Evolutionary conservation across 148 eudicot genomes (phyloP).

Genomic region (Rhododendron ovatum): DNA sequence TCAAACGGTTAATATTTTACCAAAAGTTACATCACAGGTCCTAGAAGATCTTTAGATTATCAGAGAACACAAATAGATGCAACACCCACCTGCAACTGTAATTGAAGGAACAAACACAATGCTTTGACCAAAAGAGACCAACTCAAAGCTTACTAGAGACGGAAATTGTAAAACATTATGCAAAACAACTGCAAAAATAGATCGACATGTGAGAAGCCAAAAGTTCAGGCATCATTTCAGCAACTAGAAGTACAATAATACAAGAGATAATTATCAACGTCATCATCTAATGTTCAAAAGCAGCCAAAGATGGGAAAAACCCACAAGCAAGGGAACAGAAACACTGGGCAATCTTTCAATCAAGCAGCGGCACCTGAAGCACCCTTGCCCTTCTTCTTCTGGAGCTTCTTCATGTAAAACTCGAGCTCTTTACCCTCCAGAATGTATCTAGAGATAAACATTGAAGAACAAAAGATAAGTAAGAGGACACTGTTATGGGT

Average conservation of each 20-base stretch:
- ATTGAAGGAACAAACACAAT: not conserved
- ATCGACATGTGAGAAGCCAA: not conserved
- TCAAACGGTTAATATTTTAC: not conserved
- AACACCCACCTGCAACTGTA: not conserved
- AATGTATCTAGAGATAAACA: not conserved
- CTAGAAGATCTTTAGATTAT: not conserved
- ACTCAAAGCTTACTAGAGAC: not conserved
- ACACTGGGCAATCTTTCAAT: not conserved
- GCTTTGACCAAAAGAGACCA: not conserved
- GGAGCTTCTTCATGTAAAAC: constrained; percentile 36
- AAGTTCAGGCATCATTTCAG: not conserved
- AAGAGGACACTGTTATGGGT: not conserved
- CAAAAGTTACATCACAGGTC: not conserved
- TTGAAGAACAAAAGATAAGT: not conserved
- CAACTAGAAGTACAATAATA: not conserved
- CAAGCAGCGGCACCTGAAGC: constrained; percentile 22
- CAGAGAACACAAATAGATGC: not conserved
- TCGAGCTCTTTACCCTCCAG: constrained; percentile 18
- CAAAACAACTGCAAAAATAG: not conserved
- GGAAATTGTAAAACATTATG: not conserved
- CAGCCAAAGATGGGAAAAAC: not conserved
- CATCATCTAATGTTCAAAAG: not conserved
- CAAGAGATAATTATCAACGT: not conserved
- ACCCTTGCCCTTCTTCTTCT: constrained; percentile 38
- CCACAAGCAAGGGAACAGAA: not conserved